Conservation (phyloP, 106 monocot genomes). For the Platanthera zijinensis region DNA sequence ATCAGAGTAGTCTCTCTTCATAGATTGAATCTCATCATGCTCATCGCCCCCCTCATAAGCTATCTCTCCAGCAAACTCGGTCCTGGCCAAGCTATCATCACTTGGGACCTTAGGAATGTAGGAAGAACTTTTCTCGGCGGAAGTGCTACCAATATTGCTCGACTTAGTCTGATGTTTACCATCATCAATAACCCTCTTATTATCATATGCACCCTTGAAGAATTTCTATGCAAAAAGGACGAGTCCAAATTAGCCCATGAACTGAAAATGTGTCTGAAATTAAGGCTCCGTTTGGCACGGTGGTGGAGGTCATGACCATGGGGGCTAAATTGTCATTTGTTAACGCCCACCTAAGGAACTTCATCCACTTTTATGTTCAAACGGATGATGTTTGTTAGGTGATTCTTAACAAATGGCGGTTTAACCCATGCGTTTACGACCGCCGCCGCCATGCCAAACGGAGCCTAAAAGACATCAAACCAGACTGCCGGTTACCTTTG, state of each 20-base stretch:
- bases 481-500: slow-evolving; percentile 31
- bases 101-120: slow-evolving; percentile 9
- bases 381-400: too few species aligned
- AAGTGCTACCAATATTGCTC: slow-evolving; percentile 17
- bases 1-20: slow-evolving; percentile 58
- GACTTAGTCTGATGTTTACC: slow-evolving; percentile 28
- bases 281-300: too few species aligned
- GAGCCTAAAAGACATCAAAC: neutral
- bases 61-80: slow-evolving; percentile 17
- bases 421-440: too few species aligned
- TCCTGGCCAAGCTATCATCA: slow-evolving; percentile 7
- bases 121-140: neutral
- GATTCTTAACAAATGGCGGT: too few species aligned
- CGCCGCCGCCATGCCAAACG: too few species aligned
- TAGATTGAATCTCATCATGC: slow-evolving; percentile 47
- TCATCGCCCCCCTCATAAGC: slow-evolving; percentile 74
- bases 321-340: too few species aligned
- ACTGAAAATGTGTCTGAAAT: neutral
- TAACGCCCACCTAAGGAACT: too few species aligned
- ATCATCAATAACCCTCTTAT: slow-evolving; percentile 12
- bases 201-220: slow-evolving; percentile 11
- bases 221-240: slow-evolving; percentile 22
- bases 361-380: too few species aligned
- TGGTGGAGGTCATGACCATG: too few species aligned
- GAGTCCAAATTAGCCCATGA: slow-evolving; percentile 7